Percentiles rank a stretch among this genome's conserved stretches.
Conservation (phyloP, 2,329 filamentous ascomycete genomes). For the Lasiodiplodia theobromae region DNA sequence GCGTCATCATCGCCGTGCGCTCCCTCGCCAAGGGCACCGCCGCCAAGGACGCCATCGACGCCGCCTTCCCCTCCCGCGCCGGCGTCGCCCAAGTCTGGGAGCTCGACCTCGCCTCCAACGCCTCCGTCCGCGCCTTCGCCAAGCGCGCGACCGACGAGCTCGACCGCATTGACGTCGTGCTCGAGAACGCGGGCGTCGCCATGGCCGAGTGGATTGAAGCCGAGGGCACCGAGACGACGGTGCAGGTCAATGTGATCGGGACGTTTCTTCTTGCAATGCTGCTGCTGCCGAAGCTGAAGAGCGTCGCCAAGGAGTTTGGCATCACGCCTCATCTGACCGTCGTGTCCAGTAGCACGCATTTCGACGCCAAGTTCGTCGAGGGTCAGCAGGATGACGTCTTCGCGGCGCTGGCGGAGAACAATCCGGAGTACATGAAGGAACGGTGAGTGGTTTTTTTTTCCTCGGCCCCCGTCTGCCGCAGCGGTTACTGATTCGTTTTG, state of each 20-base stretch:
- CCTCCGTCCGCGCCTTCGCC: conserved; percentile 45
- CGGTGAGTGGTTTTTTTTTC: conserved; percentile 33
- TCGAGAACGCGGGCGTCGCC: conserved; percentile 46
- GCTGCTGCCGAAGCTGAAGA: conserved; percentile 41
- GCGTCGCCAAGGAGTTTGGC: conserved; percentile 37
- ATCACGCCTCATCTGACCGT: conserved; percentile 41
- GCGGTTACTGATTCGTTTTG: no score
- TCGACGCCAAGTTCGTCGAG: conserved; percentile 39
- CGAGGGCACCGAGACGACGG: conserved; percentile 34
- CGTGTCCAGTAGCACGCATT: conserved; percentile 44
- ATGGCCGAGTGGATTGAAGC: conserved; percentile 27
- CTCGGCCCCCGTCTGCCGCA: no score
- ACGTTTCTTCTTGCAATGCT: conserved; percentile 36
- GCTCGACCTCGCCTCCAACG: conserved; percentile 49
- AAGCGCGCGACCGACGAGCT: conserved; percentile 35
- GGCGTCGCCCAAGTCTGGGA: conserved; percentile 45
- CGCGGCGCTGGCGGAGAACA: conserved; percentile 36
- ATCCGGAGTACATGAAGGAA: conserved; percentile 31
- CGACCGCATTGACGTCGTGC: conserved; percentile 42
- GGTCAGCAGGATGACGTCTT: conserved; percentile 41
- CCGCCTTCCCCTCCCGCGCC: conserved; percentile 29
- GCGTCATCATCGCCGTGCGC: conserved; percentile 34
- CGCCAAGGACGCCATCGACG: conserved; percentile 47
- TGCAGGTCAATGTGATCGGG: conserved; percentile 38
- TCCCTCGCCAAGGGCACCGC: conserved; percentile 44